Evolutionary conservation across 805 yeast species (phyloP), one percentile per base, ranked within the genome.

Genomic region (Yarrowia keelungensis): DNA sequence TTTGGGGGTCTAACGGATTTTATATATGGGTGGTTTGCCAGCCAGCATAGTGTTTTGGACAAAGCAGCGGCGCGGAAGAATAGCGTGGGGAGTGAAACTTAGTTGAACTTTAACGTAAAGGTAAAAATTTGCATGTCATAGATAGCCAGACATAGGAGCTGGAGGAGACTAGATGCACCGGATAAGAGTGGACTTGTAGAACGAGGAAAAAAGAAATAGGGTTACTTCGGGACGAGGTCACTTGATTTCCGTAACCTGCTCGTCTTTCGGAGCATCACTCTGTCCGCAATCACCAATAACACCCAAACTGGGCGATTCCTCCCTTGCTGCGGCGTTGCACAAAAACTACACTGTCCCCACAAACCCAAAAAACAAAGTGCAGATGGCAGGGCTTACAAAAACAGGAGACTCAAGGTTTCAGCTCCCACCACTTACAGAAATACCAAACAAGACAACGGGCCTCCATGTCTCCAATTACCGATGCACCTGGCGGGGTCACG

Each of bases 21-120:
- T 59, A 59, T 59, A 59, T 43, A 59, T 12, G n/a, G 47, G 62
- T 26, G 62, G 62, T 8, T 11, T 26, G 22, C 46, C 46, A 32
- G n/a, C 38, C 51, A 47, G 51, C 51, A 26, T 54, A 10, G 62
- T 1, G 10, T 9, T 7, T 4, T n/a, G 16, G 45, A 59, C 65
- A 59, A 59, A 45, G 65, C 64, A 58, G 49, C 51, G 51, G 65
- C 65, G 35, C 51, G 65, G 65, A 59, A 59, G 65, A 45, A 59
- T 59, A 59, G 51, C 65, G 51, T 59, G 65, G 65, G 62, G 65
- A 59, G 65, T 45, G 51, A 45, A 59, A 59, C 65, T 59, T 59
- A 45, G 65, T 45, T 35, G 51, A 45, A 59, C 65, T 59, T 59
- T 35, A 59, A 59, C 65, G 51, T 45, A 59, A 59, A 59, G 42